phyloP scores from a whole-genome alignment of 371 early-diverging fungal genomes.

The Dinochytrium kinnereticum region DNA sequence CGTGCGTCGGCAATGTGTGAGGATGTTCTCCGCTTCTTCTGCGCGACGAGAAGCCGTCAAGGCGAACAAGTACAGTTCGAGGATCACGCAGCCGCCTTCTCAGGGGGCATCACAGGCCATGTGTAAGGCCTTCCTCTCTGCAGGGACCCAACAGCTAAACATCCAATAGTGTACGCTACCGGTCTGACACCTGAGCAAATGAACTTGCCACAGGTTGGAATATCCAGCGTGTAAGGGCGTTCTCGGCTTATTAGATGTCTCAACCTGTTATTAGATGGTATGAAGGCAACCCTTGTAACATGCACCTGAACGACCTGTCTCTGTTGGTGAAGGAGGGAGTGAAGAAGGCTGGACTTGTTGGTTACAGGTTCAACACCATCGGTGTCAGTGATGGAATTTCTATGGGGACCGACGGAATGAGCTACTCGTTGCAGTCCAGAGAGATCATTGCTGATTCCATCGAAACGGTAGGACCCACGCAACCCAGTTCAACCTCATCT shows the following conservation, averaged over 20 bases:
- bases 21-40: constrained; percentile 1
- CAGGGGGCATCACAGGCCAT: constrained; percentile 97
- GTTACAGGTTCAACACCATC: constrained; percentile 95
- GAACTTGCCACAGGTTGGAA: constrained; percentile 90
- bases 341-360: constrained; percentile 83
- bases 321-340: constrained; percentile 91
- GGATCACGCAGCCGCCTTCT: constrained; percentile 90
- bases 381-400: constrained; percentile 97
- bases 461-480: constrained; percentile 70
- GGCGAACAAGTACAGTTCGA: constrained; percentile 78
- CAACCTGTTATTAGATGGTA: constrained; percentile 71
- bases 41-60: neutral
- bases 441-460: constrained; percentile 98
- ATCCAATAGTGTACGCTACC: constrained; percentile 92
- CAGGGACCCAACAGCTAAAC: neutral
- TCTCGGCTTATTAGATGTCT: neutral
- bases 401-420: constrained; percentile 96
- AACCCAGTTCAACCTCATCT: neutral
- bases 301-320: constrained; percentile 93
- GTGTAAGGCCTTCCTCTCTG: constrained; percentile 67
- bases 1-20: neutral
- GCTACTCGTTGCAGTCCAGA: constrained; percentile 92
- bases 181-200: constrained; percentile 84
- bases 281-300: constrained; percentile 99
- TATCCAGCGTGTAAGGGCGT: constrained; percentile 76